Conservation (phyloP, 140 eudicot genomes). For the Anethum foeniculum region DNA sequence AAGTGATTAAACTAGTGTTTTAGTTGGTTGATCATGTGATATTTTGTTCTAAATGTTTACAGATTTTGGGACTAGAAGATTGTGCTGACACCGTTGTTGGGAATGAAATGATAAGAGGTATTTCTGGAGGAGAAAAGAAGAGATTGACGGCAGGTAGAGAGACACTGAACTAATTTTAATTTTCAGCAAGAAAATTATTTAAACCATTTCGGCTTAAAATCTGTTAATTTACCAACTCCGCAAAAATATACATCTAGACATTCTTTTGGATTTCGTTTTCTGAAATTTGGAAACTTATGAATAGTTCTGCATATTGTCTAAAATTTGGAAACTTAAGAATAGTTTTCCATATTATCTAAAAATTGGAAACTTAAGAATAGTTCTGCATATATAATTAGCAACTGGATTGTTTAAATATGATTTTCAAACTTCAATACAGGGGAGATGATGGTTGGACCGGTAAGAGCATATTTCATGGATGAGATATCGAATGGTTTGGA, state of each 20-base stretch:
- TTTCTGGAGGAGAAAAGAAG: conserved; percentile 45
- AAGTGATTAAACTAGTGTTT: background rate
- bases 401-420: background rate
- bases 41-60: background rate
- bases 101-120: conserved; percentile 41
- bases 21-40: background rate
- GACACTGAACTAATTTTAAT: background rate
- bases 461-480: conserved; percentile 12
- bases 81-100: conserved; percentile 52
- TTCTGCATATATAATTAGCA: background rate
- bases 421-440: conserved; percentile 1
- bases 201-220: no score
- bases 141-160: conserved; percentile 40
- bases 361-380: background rate
- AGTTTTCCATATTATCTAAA: background rate
- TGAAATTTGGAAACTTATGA: background rate
- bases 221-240: background rate
- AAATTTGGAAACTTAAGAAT: background rate
- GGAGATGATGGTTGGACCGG: conserved; percentile 23
- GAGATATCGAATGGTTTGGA: conserved; percentile 23
- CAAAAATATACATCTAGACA: background rate
- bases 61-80: conserved; percentile 42
- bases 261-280: background rate
- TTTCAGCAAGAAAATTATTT: background rate
- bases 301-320: background rate